Percentiles rank a stretch among this genome's conserved stretches.
Conservation (phyloP, 495 filamentous ascomycete species). For the Cenococcum geophilum region DNA sequence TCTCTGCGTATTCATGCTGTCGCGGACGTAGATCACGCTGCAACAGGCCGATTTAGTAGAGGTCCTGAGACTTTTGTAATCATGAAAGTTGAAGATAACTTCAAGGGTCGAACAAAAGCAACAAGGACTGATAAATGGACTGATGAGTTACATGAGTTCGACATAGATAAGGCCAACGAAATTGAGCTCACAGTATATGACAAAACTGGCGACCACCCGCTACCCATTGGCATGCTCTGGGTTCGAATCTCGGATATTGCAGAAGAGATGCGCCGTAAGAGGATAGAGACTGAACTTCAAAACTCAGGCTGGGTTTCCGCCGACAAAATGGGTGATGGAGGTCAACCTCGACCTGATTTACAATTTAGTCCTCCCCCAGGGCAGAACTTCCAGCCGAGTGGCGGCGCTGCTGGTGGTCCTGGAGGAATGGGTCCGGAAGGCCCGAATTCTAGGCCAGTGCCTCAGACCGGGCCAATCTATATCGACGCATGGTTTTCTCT, state of each 20-base stretch:
- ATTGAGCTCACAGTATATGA: constrained; percentile 97
- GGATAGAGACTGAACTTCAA: constrained; percentile 89
- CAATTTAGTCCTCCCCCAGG: constrained; percentile 43
- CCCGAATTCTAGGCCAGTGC: constrained; percentile 38
- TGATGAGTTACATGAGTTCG: constrained; percentile 80
- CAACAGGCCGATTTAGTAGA: constrained; percentile 75
- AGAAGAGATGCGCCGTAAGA: constrained; percentile 95
- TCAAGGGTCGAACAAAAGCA: constrained; percentile 81
- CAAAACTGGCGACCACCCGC: constrained; percentile 78
- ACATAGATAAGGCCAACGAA: constrained; percentile 97
- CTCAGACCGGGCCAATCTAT: constrained; percentile 52
- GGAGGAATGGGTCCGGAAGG: constrained; percentile 34
- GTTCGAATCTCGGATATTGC: constrained; percentile 93
- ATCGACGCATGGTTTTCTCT: constrained; percentile 97
- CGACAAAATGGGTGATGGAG: constrained; percentile 72
- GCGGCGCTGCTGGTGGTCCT: constrained; percentile 27
- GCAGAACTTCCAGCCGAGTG: constrained; percentile 31
- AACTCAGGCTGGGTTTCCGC: constrained; percentile 93
- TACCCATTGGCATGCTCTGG: constrained; percentile 94
- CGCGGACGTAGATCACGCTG: constrained; percentile 90
- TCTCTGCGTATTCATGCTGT: constrained; percentile 81
- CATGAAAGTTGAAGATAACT: constrained; percentile 90
- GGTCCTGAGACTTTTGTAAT: constrained; percentile 92
- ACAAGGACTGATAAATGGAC: constrained; percentile 86
- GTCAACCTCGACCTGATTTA: constrained; percentile 35